Percentiles rank a stretch among this genome's conserved stretches.
Evolutionary conservation across 106 monocot species (phyloP).

Genomic region (Chionographis japonica): DNA sequence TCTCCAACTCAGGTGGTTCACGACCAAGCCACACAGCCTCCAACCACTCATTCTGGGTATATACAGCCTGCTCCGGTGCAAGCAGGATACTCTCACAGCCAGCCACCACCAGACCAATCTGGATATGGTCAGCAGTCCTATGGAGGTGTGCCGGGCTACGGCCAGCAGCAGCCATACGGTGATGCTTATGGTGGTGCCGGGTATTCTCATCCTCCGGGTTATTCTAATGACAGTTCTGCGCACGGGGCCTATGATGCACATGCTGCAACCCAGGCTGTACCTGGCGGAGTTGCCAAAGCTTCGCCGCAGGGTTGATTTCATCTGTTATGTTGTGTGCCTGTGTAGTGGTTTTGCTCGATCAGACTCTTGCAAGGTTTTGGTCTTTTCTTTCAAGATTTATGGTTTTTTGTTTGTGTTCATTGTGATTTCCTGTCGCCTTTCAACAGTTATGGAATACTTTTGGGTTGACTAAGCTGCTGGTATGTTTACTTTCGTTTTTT

Average conservation of each 20-base stretch:
- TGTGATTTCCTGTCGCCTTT: too few relatives aligned
- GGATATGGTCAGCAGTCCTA: slow-evolving; percentile 32
- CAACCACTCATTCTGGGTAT: slow-evolving; percentile 8
- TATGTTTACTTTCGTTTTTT: too few relatives aligned
- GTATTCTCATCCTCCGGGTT: slow-evolving; percentile 49
- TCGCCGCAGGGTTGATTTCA: slow-evolving; percentile 23
- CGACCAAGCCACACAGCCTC: slow-evolving; percentile 12
- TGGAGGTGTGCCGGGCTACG: slow-evolving; percentile 32
- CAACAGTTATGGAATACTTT: too few relatives aligned
- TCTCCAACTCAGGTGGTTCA: slow-evolving; percentile 14
- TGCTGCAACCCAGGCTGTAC: slow-evolving; percentile 15
- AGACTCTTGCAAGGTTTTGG: too few relatives aligned
- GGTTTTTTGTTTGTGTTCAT: too few relatives aligned
- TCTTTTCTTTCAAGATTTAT: too few relatives aligned
- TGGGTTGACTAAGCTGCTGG: too few relatives aligned
- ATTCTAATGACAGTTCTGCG: slow-evolving; percentile 27
- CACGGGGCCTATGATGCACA: slow-evolving; percentile 14
- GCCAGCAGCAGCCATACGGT: slow-evolving; percentile 34
- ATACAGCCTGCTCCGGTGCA: slow-evolving; percentile 7
- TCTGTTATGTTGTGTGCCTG: too few relatives aligned
- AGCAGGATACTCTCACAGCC: slow-evolving; percentile 14
- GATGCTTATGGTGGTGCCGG: slow-evolving; percentile 48
- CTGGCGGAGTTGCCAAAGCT: slow-evolving; percentile 22
- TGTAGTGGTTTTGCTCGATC: too few relatives aligned
- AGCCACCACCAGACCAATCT: slow-evolving; percentile 12